Conservation (phyloP, 352 stramenopile species). For the Phytophthora colocasiae region DNA sequence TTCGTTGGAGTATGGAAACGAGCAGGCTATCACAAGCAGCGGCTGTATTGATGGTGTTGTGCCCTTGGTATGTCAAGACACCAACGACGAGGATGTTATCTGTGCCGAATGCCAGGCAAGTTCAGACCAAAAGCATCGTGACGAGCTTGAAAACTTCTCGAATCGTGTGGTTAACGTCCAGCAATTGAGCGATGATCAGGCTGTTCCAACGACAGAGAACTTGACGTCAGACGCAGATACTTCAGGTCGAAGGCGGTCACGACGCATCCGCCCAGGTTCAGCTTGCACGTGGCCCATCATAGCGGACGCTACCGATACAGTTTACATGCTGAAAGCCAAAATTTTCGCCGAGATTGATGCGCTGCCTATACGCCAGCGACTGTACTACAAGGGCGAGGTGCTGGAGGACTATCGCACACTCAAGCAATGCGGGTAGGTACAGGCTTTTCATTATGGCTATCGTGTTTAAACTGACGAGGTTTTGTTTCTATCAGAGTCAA, state of each 20-base stretch:
- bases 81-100: slow-evolving; percentile 37
- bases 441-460: not conserved
- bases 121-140: slow-evolving; percentile 47
- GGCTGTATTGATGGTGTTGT: slow-evolving; percentile 38
- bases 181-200: slow-evolving; percentile 60
- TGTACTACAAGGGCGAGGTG: slow-evolving; percentile 73
- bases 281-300: slow-evolving; percentile 55
- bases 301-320: slow-evolving; percentile 69
- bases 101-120: slow-evolving; percentile 62
- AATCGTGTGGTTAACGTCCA: slow-evolving; percentile 68
- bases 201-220: slow-evolving; percentile 52
- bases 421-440: slow-evolving; percentile 68
- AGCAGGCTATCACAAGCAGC: slow-evolving; percentile 21
- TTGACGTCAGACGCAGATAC: slow-evolving; percentile 48
- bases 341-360: slow-evolving; percentile 77
- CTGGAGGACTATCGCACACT: slow-evolving; percentile 65
- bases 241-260: slow-evolving; percentile 63
- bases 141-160: slow-evolving; percentile 72
- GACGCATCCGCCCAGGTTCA: slow-evolving; percentile 63
- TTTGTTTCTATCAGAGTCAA: slow-evolving; percentile 56
- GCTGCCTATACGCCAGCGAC: slow-evolving; percentile 67
- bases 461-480: slow-evolving; percentile 5
- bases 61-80: slow-evolving; percentile 38
- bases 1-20: slow-evolving; percentile 39
- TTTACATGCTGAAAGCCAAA: slow-evolving; percentile 82